Conservation (phyloP, 768 basidiomycete species). For the Auricularia sp. region DNA sequence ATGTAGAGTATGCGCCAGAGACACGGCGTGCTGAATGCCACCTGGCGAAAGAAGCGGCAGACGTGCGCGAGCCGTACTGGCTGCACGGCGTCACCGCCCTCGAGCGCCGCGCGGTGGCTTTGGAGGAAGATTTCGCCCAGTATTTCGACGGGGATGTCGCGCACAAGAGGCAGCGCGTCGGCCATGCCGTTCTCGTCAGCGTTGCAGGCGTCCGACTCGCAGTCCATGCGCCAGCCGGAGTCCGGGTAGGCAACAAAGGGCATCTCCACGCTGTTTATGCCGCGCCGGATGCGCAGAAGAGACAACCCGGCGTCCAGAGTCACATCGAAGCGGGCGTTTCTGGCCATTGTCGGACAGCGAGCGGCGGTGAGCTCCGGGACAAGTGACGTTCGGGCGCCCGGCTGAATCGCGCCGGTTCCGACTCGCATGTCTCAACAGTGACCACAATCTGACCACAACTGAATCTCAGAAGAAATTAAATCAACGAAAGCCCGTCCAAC, state of each 20-base stretch:
- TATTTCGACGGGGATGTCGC: constrained; percentile 52
- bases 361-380: too few species aligned
- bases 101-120: constrained; percentile 15
- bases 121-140: constrained; percentile 32
- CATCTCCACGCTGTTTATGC: not conserved
- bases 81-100: constrained; percentile 33
- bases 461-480: too few species aligned
- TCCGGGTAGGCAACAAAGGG: not conserved
- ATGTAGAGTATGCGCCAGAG: constrained; percentile 54
- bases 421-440: too few species aligned
- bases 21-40: constrained; percentile 44
- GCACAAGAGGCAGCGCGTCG: not conserved
- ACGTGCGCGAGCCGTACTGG: constrained; percentile 44
- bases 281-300: not conserved
- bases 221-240: too few species aligned
- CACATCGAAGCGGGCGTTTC: not conserved
- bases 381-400: too few species aligned
- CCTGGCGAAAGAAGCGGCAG: constrained; percentile 48
- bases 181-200: not conserved
- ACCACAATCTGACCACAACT: too few species aligned
- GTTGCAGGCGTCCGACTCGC: too few species aligned
- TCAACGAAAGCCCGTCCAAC: too few species aligned
- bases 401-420: too few species aligned
- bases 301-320: not conserved
- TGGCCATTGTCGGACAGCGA: not conserved